A percentile compares a stretch with the other conserved stretches of the same genome.
Conservation (phyloP, 2,329 filamentous ascomycete species). For the Aureobasidium zeae region DNA sequence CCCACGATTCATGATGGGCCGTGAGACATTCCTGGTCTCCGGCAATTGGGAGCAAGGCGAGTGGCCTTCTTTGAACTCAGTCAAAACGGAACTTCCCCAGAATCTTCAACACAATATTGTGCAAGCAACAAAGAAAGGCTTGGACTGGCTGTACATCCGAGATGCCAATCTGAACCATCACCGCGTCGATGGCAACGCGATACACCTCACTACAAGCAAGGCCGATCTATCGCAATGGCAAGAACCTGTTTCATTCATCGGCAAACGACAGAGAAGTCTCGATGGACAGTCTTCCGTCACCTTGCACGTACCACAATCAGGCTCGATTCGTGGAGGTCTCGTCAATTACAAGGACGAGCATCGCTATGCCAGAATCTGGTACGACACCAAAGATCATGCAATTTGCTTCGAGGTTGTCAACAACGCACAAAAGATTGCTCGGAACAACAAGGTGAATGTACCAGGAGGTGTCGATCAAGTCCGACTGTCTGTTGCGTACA, state of each 20-base stretch:
- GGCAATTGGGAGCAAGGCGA: slow-evolving; percentile 42
- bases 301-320: not conserved
- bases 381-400: not conserved
- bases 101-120: not conserved
- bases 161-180: not conserved
- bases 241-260: not conserved
- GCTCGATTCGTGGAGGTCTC: not conserved
- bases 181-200: not conserved
- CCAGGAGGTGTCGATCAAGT: not conserved
- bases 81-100: not conserved
- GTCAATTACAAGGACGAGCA: slow-evolving; percentile 10
- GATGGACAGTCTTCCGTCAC: not conserved
- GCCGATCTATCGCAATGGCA: slow-evolving; percentile 1
- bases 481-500: not conserved
- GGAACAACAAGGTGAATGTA: not conserved
- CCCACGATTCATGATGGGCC: slow-evolving; percentile 43
- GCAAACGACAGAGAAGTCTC: slow-evolving; percentile 4
- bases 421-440: not conserved
- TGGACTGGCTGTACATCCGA: slow-evolving; percentile 12
- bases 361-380: not conserved
- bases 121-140: not conserved
- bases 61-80: slow-evolving; percentile 23
- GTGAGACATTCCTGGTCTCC: slow-evolving; percentile 43
- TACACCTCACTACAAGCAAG: not conserved
- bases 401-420: slow-evolving; percentile 2